Evolutionary conservation across 352 stramenopile species (phyloP).

Genomic region (Globisporangium perplexum): DNA sequence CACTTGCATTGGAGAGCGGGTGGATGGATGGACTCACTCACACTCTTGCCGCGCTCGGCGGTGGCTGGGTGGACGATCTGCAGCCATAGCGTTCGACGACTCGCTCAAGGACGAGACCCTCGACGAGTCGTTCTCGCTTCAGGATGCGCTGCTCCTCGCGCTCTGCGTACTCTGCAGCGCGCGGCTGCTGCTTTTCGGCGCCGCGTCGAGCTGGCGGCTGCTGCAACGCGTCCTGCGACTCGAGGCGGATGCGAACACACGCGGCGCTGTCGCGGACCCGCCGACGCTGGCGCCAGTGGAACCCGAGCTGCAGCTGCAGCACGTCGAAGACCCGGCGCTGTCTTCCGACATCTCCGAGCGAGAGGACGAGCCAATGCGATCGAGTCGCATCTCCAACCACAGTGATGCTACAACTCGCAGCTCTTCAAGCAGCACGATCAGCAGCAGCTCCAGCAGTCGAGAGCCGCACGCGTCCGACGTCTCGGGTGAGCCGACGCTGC

Average conservation of each 20-base stretch:
- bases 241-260: not conserved
- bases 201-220: slow-evolving; percentile 23
- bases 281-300: too few species aligned
- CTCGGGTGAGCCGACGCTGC: slow-evolving; percentile 27
- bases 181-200: slow-evolving; percentile 20
- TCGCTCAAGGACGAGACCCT: not conserved
- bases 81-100: slow-evolving; percentile 14
- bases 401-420: too few species aligned
- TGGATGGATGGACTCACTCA: not conserved
- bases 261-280: not conserved
- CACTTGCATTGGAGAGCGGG: not conserved
- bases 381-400: too few species aligned
- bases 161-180: slow-evolving; percentile 27
- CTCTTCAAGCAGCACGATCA: not conserved
- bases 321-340: too few species aligned
- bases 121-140: slow-evolving; percentile 32
- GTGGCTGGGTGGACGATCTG: too few species aligned
- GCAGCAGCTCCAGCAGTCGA: slow-evolving; percentile 14
- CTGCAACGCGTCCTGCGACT: slow-evolving; percentile 4
- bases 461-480: slow-evolving; percentile 14
- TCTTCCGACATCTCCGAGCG: not conserved
- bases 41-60: too few species aligned
- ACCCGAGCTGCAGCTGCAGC: too few species aligned
- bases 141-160: slow-evolving; percentile 37
- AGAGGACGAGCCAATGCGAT: too few species aligned